Percentiles rank a stretch among this genome's conserved stretches.
phyloP scores from a whole-genome alignment of 768 basidiomycete species.

The Butyriboletus loyo region DNA sequence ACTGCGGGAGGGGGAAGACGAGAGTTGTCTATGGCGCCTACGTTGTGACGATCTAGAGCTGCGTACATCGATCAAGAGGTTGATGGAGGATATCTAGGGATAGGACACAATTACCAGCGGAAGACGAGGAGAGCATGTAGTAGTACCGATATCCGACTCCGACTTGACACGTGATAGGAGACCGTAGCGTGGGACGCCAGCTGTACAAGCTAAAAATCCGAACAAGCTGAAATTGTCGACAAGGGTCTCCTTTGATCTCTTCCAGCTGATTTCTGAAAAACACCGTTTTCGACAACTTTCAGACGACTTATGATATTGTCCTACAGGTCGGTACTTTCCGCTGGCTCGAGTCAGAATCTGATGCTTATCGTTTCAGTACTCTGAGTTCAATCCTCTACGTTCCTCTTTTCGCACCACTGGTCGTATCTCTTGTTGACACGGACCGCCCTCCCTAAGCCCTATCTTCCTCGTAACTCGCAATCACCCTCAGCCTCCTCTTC shows the following conservation, averaged over 20 bases:
- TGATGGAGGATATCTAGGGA: slow-evolving; percentile 31
- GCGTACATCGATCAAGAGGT: slow-evolving; percentile 42
- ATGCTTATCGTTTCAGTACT: slow-evolving; percentile 20
- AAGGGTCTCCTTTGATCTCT: slow-evolving; percentile 15
- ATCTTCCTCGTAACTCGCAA: slow-evolving; percentile 12
- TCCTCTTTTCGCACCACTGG: slow-evolving; percentile 58
- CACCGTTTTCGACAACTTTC: slow-evolving; percentile 4
- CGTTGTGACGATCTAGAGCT: slow-evolving; percentile 49
- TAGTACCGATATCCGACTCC: no score
- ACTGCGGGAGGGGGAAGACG: slow-evolving; percentile 62
- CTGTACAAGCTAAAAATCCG: background rate
- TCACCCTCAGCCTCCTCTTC: background rate
- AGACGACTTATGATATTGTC: slow-evolving; percentile 54
- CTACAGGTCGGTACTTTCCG: slow-evolving; percentile 23
- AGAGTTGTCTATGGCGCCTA: slow-evolving; percentile 69
- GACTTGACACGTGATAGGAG: background rate
- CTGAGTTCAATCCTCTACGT: slow-evolving; percentile 40
- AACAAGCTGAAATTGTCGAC: slow-evolving; percentile 1
- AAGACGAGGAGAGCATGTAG: no score
- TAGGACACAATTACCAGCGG: background rate
- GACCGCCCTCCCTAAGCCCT: slow-evolving; percentile 75
- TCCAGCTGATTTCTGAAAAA: background rate
- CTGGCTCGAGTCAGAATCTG: no score
- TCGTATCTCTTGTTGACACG: slow-evolving; percentile 56
- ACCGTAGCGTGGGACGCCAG: background rate